These are phyloP conservation scores for Keithomyces neogunnii DNA, from an alignment of 2,329 filamentous ascomycete genomes.

Conservation along the genomic window DNA sequence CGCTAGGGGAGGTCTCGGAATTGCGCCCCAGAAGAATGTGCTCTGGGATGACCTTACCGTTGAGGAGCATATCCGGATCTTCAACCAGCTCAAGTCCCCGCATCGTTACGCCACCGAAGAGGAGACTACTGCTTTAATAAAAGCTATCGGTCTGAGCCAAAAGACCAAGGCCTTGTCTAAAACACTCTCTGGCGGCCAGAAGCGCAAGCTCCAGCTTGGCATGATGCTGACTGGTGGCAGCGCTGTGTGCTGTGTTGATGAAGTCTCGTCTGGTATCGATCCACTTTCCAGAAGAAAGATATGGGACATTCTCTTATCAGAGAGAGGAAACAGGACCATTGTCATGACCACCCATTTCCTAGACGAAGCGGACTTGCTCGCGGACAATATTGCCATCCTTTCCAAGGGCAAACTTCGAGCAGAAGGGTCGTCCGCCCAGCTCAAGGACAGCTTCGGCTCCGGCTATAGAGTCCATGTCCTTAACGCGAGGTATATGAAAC, in stretches of 20 bases:
- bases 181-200: constrained; percentile 84
- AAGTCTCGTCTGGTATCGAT: constrained; percentile 83
- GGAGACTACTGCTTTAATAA: constrained; percentile 55
- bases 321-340: constrained; percentile 73
- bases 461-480: constrained; percentile 74
- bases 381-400: constrained; percentile 81
- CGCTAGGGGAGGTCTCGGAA: constrained; percentile 69
- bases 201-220: constrained; percentile 82
- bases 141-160: constrained; percentile 62
- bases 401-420: constrained; percentile 78
- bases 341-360: constrained; percentile 89
- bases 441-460: constrained; percentile 74
- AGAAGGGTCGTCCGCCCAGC: constrained; percentile 73
- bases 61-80: constrained; percentile 74
- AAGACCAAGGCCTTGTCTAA: constrained; percentile 66
- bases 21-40: constrained; percentile 90
- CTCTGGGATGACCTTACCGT: constrained; percentile 86
- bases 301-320: constrained; percentile 85
- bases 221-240: constrained; percentile 94
- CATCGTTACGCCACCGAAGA: constrained; percentile 44
- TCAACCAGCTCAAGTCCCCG: constrained; percentile 71
- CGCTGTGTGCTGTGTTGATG: constrained; percentile 81
- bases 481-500: constrained; percentile 30
- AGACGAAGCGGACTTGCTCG: constrained; percentile 83
- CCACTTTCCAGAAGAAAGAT: constrained; percentile 81